These are phyloP conservation scores for Fennellomyces sp. DNA, from an alignment of 371 early-diverging fungal genomes.

Conservation along the genomic window DNA sequence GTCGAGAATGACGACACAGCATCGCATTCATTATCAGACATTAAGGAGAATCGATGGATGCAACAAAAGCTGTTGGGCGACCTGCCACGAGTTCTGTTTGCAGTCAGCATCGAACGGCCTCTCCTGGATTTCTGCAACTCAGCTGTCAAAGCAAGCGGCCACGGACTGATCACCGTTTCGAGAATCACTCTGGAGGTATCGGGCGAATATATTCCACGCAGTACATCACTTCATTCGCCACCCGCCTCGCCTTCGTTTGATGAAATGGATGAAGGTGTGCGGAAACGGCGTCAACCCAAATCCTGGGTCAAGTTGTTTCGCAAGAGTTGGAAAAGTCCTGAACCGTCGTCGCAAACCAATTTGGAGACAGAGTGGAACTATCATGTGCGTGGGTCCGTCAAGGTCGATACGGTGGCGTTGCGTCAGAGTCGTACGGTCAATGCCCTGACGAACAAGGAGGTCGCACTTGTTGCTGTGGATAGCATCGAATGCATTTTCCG, in stretches of 20 bases:
- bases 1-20: background rate
- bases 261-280: conserved; percentile 8
- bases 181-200: conserved; percentile 18
- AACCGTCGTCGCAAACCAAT: background rate
- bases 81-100: conserved; percentile 18
- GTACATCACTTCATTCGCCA: background rate
- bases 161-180: conserved; percentile 11
- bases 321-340: conserved; percentile 24
- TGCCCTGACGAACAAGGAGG: background rate
- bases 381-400: background rate
- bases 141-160: background rate
- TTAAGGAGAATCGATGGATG: background rate
- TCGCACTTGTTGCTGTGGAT: background rate
- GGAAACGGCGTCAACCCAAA: conserved; percentile 22
- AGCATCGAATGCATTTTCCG: background rate
- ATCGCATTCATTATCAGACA: background rate
- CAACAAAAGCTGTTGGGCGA: background rate
- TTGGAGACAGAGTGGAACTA: conserved; percentile 3
- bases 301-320: conserved; percentile 43
- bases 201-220: conserved; percentile 23
- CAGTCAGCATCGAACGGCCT: conserved; percentile 16
- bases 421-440: background rate
- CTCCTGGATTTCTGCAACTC: conserved; percentile 13
- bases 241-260: conserved; percentile 9
- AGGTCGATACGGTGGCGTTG: conserved; percentile 13